These are phyloP conservation scores for Xylaria digitata DNA, from an alignment of 2,329 filamentous ascomycete genomes.

Conservation along the genomic window DNA sequence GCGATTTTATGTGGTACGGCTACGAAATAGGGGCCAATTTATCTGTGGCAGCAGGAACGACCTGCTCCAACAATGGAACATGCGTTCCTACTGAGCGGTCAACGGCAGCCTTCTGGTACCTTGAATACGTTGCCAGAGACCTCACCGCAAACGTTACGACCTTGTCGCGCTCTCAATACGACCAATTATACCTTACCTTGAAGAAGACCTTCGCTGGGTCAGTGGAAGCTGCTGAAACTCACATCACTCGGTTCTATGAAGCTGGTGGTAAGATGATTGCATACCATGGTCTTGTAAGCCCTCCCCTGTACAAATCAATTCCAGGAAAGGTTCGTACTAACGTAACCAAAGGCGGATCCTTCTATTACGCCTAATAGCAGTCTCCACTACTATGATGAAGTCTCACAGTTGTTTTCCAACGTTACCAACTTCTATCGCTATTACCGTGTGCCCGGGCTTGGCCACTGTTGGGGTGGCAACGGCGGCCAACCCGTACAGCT, in stretches of 20 bases:
- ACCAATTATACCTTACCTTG: conserved; percentile 14
- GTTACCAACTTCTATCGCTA: conserved; percentile 48
- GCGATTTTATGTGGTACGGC: not conserved
- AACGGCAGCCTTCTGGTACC: conserved; percentile 27
- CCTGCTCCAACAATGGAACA: conserved; percentile 18
- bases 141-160: conserved; percentile 13
- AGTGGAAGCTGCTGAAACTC: conserved; percentile 49
- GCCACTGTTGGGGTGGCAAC: conserved; percentile 49
- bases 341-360: not conserved
- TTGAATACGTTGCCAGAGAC: conserved; percentile 30
- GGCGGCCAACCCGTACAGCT: conserved; percentile 43
- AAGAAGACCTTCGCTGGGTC: conserved; percentile 27
- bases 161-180: conserved; percentile 30
- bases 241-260: conserved; percentile 57
- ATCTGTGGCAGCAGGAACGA: conserved; percentile 18
- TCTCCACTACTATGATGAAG: conserved; percentile 16
- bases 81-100: conserved; percentile 14
- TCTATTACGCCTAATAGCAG: conserved; percentile 1
- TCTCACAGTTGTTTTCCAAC: not conserved
- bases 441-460: conserved; percentile 50
- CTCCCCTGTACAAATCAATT: not conserved
- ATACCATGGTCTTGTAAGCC: conserved; percentile 56
- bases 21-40: not conserved
- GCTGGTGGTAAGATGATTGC: conserved; percentile 61
- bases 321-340: not conserved